Evolutionary conservation across 208 protist species (phyloP).

Genomic region (Strigomonas culicis): DNA sequence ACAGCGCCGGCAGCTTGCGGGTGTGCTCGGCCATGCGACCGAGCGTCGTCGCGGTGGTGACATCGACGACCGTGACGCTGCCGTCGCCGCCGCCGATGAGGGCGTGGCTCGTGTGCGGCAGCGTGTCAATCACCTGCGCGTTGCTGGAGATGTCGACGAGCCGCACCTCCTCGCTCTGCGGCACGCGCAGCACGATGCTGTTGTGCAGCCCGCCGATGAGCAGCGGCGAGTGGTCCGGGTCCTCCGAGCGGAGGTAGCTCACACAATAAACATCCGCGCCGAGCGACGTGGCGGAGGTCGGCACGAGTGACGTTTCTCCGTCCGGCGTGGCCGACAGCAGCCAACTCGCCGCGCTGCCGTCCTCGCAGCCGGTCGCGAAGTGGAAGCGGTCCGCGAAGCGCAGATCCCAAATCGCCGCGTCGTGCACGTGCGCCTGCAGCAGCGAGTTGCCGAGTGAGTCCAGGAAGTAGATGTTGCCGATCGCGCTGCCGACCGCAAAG

Average conservation of each 20-base stretch:
- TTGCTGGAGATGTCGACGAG: constrained; percentile 52
- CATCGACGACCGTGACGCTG: constrained; percentile 56
- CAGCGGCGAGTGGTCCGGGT: constrained; percentile 34
- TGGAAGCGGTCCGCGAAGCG: constrained; percentile 61
- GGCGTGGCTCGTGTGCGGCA: constrained; percentile 33
- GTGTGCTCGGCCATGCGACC: constrained; percentile 49
- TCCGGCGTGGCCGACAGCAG: constrained; percentile 16
- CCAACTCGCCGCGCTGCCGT: constrained; percentile 63
- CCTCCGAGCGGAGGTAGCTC: constrained; percentile 33
- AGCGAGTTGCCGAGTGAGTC: constrained; percentile 74
- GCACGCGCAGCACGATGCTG: constrained; percentile 51
- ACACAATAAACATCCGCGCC: constrained; percentile 78
- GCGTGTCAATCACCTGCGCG: constrained; percentile 63
- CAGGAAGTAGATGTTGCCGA: constrained; percentile 84
- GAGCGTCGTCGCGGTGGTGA: constrained; percentile 19
- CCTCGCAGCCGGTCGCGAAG: constrained; percentile 78
- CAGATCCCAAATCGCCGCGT: constrained; percentile 76
- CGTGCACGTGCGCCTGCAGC: constrained; percentile 76
- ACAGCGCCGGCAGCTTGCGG: constrained; percentile 71
- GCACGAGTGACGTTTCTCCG: constrained; percentile 36
- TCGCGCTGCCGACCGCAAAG: constrained; percentile 71
- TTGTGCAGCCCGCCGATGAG: constrained; percentile 73
- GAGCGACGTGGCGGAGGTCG: constrained; percentile 44
- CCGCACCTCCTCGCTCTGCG: constrained; percentile 28
- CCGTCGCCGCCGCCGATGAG: constrained; percentile 80